A percentile compares a stretch with the other conserved stretches of the same genome.
Evolutionary conservation across 495 filamentous ascomycete genomes (phyloP).

Genomic region (Talaromyces ruber): DNA sequence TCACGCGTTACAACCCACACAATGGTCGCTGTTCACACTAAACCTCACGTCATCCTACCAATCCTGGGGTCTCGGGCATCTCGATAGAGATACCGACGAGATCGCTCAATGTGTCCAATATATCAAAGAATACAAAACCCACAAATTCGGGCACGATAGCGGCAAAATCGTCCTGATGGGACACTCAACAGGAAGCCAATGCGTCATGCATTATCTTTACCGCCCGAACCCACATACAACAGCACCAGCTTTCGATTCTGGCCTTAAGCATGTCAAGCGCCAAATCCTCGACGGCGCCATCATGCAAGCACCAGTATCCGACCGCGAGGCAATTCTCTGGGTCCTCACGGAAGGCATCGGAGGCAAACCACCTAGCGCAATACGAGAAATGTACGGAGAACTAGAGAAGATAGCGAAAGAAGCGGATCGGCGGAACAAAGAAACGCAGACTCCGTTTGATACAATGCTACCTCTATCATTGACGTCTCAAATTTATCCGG

Average conservation of each 20-base stretch:
- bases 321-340: conserved; percentile 59
- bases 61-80: conserved; percentile 62
- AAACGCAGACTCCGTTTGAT: conserved; percentile 15
- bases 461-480: conserved; percentile 26
- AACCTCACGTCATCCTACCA: conserved; percentile 57
- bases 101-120: conserved; percentile 63
- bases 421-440: conserved; percentile 11
- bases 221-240: conserved; percentile 23
- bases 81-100: conserved; percentile 67
- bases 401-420: conserved; percentile 19
- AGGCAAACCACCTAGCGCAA: conserved; percentile 17
- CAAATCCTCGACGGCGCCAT: conserved; percentile 65
- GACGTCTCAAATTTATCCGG: conserved; percentile 25
- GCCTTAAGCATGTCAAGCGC: conserved; percentile 18
- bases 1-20: conserved; percentile 42
- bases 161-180: conserved; percentile 73
- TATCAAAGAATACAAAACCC: conserved; percentile 41
- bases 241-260: conserved; percentile 22
- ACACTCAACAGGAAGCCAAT: conserved; percentile 79
- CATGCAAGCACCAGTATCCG: conserved; percentile 71
- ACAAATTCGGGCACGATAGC: conserved; percentile 19
- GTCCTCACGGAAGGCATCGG: conserved; percentile 23
- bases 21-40: conserved; percentile 54
- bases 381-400: conserved; percentile 22
- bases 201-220: conserved; percentile 65